These are phyloP conservation scores for Nicotiana undulata DNA, from an alignment of 257 asterid species.

Conservation along the genomic window DNA sequence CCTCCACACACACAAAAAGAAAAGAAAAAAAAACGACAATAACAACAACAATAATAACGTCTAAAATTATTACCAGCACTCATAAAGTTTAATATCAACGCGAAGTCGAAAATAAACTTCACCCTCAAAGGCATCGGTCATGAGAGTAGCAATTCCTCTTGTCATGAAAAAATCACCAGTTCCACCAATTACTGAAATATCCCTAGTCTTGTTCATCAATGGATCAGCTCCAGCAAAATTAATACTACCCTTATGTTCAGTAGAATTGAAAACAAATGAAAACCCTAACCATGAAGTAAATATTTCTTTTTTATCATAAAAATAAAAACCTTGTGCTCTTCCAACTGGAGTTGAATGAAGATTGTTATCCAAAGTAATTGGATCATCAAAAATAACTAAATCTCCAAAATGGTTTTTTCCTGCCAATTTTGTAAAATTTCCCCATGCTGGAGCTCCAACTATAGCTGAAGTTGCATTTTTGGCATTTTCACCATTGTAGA, in stretches of 20 bases:
- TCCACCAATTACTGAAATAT: slow-evolving; percentile 75
- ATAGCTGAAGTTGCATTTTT: slow-evolving; percentile 66
- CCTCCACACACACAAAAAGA: not conserved
- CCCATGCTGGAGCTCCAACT: slow-evolving; percentile 62
- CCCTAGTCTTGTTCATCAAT: slow-evolving; percentile 65
- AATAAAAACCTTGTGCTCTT: slow-evolving; percentile 67
- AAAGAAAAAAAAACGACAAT: not conserved
- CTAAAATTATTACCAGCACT: slow-evolving; percentile 45
- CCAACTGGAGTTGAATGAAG: slow-evolving; percentile 62
- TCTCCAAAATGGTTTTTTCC: slow-evolving; percentile 43
- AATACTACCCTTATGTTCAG: slow-evolving; percentile 41
- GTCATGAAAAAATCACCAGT: slow-evolving; percentile 90
- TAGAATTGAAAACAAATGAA: slow-evolving; percentile 60
- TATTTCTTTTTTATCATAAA: slow-evolving; percentile 41
- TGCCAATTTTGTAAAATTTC: slow-evolving; percentile 43
- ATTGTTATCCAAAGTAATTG: slow-evolving; percentile 63
- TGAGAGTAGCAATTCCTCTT: slow-evolving; percentile 66
- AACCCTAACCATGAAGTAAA: slow-evolving; percentile 68
- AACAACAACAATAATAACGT: not conserved
- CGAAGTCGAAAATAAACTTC: slow-evolving; percentile 66
- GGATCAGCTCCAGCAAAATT: slow-evolving; percentile 81
- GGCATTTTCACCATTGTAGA: slow-evolving; percentile 57
- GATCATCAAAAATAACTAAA: slow-evolving; percentile 67
- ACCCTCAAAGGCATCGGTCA: slow-evolving; percentile 62
- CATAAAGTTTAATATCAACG: slow-evolving; percentile 51